Base-by-base conservation (phyloP, 2,329 filamentous ascomycete species). In the Seiridium cupressi region DNA sequence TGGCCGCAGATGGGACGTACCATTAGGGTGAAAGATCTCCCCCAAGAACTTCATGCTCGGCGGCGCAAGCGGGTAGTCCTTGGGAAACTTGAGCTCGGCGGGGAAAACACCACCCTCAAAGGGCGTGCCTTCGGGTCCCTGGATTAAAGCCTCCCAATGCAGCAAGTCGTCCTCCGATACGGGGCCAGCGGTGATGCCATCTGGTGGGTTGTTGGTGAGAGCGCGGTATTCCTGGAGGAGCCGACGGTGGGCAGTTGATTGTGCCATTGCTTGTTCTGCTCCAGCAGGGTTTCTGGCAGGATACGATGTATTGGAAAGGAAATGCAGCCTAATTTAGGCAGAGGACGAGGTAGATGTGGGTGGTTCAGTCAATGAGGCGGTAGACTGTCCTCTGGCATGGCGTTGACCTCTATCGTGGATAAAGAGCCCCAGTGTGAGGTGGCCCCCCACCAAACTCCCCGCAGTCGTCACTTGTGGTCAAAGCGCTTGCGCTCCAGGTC, bases 71-170 rank as follows among this genome's bases (percentile, higher is more conserved):
- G 95, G 95, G 72, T 99, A 99, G 76, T 99, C 95, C 72, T 91
- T 91, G 5, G 95, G 94, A 71, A 99, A 99, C 70, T 89, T 93
- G 68, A 99, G 86, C 77, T 97, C 93, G 34, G 95, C 95, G 47
- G 93, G 92, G 74, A 98, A 99, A 61, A 99, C 87, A 57, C 95
- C 95, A 61, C 93, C 94, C 80, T 96, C 94, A 69, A 96, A 99
- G 1, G 95, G 95, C 1, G 95, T 99, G 63, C 90, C 95, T 72
- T 97, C 93, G 10, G 95, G 95, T 0, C 95, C 95, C 76, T 96
- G 90, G 70, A 99, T 98, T 63, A 98, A 81, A 7, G 93, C 95
- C 79, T 99, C 95, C 95, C 95, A 99, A 71, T 92, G 82, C 69
- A 97, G 91, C 72, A 98, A 88, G 79, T 99, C 93, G 75, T 98